Evolutionary conservation across 805 yeast species (phyloP), one percentile per base, ranked within the genome.

Genomic region (Candida berthetii): DNA sequence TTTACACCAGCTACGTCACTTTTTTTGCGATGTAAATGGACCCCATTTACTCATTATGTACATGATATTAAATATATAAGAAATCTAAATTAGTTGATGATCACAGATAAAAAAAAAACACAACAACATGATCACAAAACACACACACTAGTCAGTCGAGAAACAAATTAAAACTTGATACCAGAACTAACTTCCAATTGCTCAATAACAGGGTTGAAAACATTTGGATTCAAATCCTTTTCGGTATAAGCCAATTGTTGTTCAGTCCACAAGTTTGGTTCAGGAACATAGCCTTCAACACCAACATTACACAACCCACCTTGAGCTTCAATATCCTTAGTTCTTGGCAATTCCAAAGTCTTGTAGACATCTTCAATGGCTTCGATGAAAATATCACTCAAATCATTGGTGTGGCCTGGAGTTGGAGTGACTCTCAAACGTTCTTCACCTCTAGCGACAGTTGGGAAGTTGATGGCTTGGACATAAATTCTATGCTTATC

Each of bases 341-440:
- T 80, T 60, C 93, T 81, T 62, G 82, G 80, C 61, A 91, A 75
- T 46, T 71, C 73, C 62, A 93, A 72, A 48, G 82, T 83, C 34
- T 69, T 71, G 70, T 91, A 93, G 19, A 90, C 87, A 37, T 77
- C 75, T 52, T 88, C 96, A 38, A 93, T 71, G 11, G 97, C 88
- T 10, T 68, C 76, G 41, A 93, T 72, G 52, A 93, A 74, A 49
- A 79, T 73, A 60, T 89, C 87, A 40, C 91, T 74, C 38, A 87
- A 71, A 43, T 82, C 85, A 44, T 79, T 72, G 16, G 80, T 76
- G 62, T 93, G 99, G 41, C 96, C 97, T 31, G 99, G 99, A 34
- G 99, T 90, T 42, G 99, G 98, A n/a, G 99, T 93, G 59, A 93
- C 80, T 68, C 99, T 82, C 56, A 93, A 78, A 62, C 99, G 82